Percentiles rank a stretch among this genome's conserved stretches.
These are phyloP conservation scores for Epichloe glyceriae DNA, from an alignment of 2,329 filamentous ascomycete species.

Conservation along the genomic window DNA sequence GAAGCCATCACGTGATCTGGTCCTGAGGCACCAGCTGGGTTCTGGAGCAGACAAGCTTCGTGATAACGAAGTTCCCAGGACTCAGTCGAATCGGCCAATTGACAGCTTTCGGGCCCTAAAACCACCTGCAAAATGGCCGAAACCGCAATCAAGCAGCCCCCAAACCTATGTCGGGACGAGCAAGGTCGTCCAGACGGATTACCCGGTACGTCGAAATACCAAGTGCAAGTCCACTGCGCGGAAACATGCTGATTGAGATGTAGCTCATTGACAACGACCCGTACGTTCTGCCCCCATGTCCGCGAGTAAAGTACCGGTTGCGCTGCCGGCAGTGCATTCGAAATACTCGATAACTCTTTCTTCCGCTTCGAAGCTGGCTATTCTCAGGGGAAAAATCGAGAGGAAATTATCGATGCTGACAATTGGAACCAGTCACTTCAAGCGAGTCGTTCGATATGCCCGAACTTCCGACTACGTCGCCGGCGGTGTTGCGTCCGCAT, in stretches of 20 bases:
- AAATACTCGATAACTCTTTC: too few relatives aligned
- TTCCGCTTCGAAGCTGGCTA: not conserved
- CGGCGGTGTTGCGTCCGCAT: conserved; percentile 54
- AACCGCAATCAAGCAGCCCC: conserved; percentile 23
- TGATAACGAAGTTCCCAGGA: conserved; percentile 6
- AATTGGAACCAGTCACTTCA: conserved; percentile 58
- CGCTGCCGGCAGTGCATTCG: too few relatives aligned
- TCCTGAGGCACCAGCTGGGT: conserved; percentile 18
- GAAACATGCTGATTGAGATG: conserved; percentile 13
- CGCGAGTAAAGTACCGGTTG: not conserved
- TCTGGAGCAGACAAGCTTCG: conserved; percentile 9
- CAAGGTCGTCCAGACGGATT: conserved; percentile 71
- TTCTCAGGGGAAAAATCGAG: not conserved
- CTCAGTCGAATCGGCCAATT: conserved; percentile 13
- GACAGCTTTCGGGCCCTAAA: conserved; percentile 15
- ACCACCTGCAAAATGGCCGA: conserved; percentile 24
- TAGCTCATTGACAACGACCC: conserved; percentile 99
- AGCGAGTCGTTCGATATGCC: conserved; percentile 78
- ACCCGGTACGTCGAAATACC: conserved; percentile 53
- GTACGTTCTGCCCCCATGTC: conserved; percentile 38
- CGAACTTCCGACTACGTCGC: conserved; percentile 69
- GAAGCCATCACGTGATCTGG: conserved; percentile 15
- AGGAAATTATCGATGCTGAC: conserved; percentile 12
- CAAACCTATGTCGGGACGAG: conserved; percentile 32
- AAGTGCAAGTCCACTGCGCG: conserved; percentile 12